Evolutionary conservation across 257 asterid genomes (phyloP), one percentile per base, ranked within the genome.

Genomic region (Salvia hispanica): DNA sequence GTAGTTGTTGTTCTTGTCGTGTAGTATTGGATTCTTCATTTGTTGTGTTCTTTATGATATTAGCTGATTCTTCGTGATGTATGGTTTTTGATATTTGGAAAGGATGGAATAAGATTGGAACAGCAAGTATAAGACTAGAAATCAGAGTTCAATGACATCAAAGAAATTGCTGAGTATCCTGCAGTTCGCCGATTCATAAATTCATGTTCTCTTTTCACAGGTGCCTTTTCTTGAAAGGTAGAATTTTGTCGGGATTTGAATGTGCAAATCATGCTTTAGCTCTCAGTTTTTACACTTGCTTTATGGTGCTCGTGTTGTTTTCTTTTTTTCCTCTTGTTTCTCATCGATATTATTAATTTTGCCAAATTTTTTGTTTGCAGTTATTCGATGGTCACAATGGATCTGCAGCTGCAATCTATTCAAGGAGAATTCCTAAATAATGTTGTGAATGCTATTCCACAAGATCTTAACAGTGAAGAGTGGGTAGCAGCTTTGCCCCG

Each of bases 371-470:
- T 53, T 40, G 43, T 55, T 69, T 78, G 66, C 94, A 93, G 99
- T 74, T 93, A 76, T 90, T 93, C 73, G 99, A 93, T 76, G 99
- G 99, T 57, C 99, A 93, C 77, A 93, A 93, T 75, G 99, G 99
- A 76, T 84, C 99, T 61, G 96, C 95, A 58, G 99, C 99, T 34
- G 99, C 99, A 58, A 82, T 88, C 78, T 93, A 93, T 73, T 33
- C 97, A 93, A 90, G 75, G 99, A 93, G 76, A 86, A 85, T 79
- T 93, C 42, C 79, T 93, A 79, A 88, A 77, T 79, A 93, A 90
- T 74, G 85, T 93, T 54, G 78, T 90, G 87, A 68, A 68, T 77
- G 88, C 94, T 78, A 90, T 90, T 70, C 97, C 99, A 58, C 74
- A 90, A 51, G 94, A 84, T 62, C 96, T 93, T 60, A 93, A 82